These are phyloP conservation scores for Hydnomerulius pinastri DNA, from an alignment of 768 basidiomycete species.

Conservation along the genomic window DNA sequence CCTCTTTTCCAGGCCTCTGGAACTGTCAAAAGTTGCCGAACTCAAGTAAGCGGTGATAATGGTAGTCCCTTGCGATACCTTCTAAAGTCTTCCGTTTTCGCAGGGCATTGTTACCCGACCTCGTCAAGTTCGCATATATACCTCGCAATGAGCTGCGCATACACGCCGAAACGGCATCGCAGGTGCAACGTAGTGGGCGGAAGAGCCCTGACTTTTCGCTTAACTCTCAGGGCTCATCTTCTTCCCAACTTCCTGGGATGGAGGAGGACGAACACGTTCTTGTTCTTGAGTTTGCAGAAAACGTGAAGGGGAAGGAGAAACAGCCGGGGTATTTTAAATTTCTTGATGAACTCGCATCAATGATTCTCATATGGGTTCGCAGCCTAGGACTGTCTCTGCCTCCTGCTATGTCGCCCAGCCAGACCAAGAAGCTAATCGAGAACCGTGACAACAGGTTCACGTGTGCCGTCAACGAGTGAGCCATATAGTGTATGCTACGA, in stretches of 20 bases:
- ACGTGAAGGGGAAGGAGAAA: conserved; percentile 35
- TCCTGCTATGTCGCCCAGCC: conserved; percentile 51
- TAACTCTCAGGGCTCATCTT: conserved; percentile 16
- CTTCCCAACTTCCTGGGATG: conserved; percentile 26
- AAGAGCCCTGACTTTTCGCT: conserved; percentile 45
- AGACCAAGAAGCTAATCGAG: conserved; percentile 70
- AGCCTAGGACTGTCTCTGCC: conserved; percentile 23
- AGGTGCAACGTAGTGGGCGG: conserved; percentile 26
- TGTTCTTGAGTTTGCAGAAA: conserved; percentile 52
- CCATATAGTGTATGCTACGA: not conserved
- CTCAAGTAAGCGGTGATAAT: conserved; percentile 64
- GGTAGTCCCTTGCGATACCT: not conserved
- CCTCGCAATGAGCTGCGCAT: conserved; percentile 62
- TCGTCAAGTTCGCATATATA: conserved; percentile 83
- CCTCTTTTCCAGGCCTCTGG: conserved; percentile 59
- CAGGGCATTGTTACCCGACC: conserved; percentile 80
- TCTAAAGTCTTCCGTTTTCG: not conserved
- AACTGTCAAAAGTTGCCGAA: conserved; percentile 77
- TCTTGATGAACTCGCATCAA: conserved; percentile 1
- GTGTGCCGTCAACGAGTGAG: conserved; percentile 70
- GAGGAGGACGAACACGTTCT: conserved; percentile 50
- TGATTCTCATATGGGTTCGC: conserved; percentile 1
- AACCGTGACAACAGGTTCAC: conserved; percentile 66
- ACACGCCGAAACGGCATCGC: conserved; percentile 39
- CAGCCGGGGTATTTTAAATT: conserved; percentile 25